A percentile compares a stretch with the other conserved stretches of the same genome.
phyloP scores from a whole-genome alignment of 371 early-diverging fungal genomes.

The Amoeboradix gromovi region DNA sequence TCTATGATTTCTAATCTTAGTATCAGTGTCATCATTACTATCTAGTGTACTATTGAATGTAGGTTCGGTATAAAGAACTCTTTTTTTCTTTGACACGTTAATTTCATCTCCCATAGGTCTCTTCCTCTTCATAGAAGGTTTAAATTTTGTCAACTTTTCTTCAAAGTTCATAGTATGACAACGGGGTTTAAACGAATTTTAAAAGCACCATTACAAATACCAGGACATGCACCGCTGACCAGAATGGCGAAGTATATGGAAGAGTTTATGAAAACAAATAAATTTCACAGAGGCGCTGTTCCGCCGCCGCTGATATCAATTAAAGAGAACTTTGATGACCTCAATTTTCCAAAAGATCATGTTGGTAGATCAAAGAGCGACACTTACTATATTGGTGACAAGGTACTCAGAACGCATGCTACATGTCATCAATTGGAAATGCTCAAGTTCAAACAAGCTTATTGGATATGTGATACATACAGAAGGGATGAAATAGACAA shows the following conservation, averaged over 20 bases:
- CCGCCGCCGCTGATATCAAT: slow-evolving; percentile 42
- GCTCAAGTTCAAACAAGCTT: slow-evolving; percentile 22
- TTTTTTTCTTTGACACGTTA: not conserved
- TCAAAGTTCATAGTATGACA: too few relatives aligned
- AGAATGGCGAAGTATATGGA: not conserved
- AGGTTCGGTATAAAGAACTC: not conserved
- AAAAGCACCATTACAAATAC: not conserved
- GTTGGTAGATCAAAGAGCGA: slow-evolving; percentile 48
- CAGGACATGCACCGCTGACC: not conserved
- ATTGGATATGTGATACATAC: slow-evolving; percentile 74
- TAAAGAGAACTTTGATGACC: slow-evolving; percentile 64
- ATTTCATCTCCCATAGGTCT: not conserved
- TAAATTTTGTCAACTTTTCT: too few relatives aligned
- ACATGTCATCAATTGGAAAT: slow-evolving; percentile 70
- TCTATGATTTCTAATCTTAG: too few relatives aligned
- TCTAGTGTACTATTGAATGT: not conserved
- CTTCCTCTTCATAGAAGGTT: not conserved
- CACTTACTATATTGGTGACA: slow-evolving; percentile 63
- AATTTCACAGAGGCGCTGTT: not conserved
- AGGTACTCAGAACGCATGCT: slow-evolving; percentile 68
- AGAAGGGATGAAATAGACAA: slow-evolving; percentile 86
- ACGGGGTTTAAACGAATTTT: not conserved
- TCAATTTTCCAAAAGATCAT: slow-evolving; percentile 51
- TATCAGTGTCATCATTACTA: not conserved
- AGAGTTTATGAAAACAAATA: not conserved